Evolutionary conservation across 208 protist species (phyloP).

Genomic region (Trypanosoma scelopori): DNA sequence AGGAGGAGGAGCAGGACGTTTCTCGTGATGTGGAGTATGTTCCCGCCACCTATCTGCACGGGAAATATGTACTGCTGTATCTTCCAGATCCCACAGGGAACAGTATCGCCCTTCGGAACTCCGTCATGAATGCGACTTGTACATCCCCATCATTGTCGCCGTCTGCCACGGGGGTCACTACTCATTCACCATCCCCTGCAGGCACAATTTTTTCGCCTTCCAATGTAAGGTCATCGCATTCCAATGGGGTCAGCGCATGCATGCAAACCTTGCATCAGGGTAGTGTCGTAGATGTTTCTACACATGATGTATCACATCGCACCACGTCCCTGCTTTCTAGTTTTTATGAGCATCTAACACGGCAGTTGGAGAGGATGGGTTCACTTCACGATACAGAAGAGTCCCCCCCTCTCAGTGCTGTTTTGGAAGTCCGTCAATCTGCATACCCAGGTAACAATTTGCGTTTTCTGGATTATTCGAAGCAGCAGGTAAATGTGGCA

Average conservation of each 20-base stretch:
- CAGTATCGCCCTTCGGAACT: neutral
- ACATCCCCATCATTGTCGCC: neutral
- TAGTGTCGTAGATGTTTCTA: no score
- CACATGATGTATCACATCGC: neutral
- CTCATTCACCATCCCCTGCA: slow-evolving; percentile 7
- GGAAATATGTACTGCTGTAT: slow-evolving; percentile 75
- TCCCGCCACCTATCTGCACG: slow-evolving; percentile 41
- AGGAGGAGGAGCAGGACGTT: neutral
- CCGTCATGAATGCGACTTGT: neutral
- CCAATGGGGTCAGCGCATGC: neutral
- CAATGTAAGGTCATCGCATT: neutral
- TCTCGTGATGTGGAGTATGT: slow-evolving; percentile 16
- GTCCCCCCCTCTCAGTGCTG: neutral
- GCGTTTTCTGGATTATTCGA: neutral
- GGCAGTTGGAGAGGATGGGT: neutral
- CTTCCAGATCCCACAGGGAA: slow-evolving; percentile 24
- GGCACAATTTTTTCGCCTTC: neutral
- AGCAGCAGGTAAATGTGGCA: neutral
- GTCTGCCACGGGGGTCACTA: neutral
- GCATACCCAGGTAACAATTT: neutral
- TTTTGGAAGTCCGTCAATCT: slow-evolving; percentile 22
- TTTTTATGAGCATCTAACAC: slow-evolving; percentile 14
- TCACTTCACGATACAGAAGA: neutral
- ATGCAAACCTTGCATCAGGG: neutral
- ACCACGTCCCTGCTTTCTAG: neutral